A percentile compares a stretch with the other conserved stretches of the same genome.
phyloP scores from a whole-genome alignment of 192 early-diverging fungal species.

The Entomortierella parvispora region DNA sequence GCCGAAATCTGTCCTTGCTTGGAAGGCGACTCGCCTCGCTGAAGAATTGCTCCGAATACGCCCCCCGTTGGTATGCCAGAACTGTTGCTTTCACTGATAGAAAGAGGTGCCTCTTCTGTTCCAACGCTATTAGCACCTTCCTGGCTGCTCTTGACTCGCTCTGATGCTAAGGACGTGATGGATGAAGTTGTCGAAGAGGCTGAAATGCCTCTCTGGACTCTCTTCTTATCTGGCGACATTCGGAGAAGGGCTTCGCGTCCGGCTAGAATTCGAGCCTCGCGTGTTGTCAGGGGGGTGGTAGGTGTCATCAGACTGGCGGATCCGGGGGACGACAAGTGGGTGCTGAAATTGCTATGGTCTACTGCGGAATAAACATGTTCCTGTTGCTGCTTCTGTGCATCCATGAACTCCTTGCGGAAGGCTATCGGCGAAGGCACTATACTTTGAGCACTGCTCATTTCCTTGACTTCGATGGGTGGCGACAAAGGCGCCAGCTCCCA shows the following conservation, averaged over 20 bases:
- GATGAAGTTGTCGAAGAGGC: conserved; percentile 32
- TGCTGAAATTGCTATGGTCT: background rate
- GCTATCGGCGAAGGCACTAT: conserved; percentile 14
- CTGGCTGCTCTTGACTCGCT: background rate
- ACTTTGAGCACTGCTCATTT: background rate
- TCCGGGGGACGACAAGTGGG: conserved; percentile 12
- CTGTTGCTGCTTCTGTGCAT: background rate
- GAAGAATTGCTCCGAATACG: conserved; percentile 24
- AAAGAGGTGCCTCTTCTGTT: too few relatives aligned
- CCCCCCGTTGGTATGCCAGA: conserved; percentile 7
- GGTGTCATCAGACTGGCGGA: conserved; percentile 30
- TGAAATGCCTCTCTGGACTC: conserved; percentile 18
- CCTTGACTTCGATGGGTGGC: conserved; percentile 34
- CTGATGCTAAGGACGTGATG: background rate
- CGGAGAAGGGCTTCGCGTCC: conserved; percentile 34
- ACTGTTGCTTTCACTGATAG: too few relatives aligned
- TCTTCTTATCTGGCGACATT: conserved; percentile 13
- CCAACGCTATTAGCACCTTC: conserved; percentile 10
- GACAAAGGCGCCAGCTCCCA: conserved; percentile 45
- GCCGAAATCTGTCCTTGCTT: background rate
- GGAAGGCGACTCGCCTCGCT: conserved; percentile 2
- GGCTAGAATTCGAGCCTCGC: conserved; percentile 29
- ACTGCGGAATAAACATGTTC: conserved; percentile 1
- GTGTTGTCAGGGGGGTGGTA: conserved; percentile 33
- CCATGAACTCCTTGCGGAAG: background rate